phyloP scores from a whole-genome alignment of 2,329 filamentous ascomycete genomes.

The Fusarium piperis region DNA sequence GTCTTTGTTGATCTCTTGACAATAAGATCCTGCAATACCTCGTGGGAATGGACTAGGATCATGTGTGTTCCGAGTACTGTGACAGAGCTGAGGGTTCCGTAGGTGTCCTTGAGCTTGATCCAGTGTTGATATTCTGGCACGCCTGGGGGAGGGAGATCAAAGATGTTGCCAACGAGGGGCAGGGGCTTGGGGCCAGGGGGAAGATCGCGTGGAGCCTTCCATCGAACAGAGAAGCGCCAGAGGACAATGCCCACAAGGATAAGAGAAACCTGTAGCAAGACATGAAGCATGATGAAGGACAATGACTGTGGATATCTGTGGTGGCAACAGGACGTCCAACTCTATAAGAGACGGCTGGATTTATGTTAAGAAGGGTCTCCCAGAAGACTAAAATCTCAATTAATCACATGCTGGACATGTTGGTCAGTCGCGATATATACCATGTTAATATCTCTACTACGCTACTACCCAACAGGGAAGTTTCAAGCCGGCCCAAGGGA shows the following conservation, averaged over 20 bases:
- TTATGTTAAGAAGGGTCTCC: neutral
- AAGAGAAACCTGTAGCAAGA: neutral
- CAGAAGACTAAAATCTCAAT: neutral
- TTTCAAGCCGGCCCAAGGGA: neutral
- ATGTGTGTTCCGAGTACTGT: slow-evolving; percentile 53
- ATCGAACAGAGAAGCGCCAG: slow-evolving; percentile 16
- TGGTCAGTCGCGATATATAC: neutral
- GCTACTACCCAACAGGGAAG: neutral
- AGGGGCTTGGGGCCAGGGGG: slow-evolving; percentile 61
- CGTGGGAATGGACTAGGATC: slow-evolving; percentile 51
- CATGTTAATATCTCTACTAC: neutral
- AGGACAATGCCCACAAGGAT: neutral
- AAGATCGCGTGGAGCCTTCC: slow-evolving; percentile 7
- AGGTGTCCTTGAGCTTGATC: slow-evolving; percentile 51
- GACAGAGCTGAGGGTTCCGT: slow-evolving; percentile 52
- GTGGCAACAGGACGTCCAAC: neutral
- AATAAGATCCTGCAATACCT: slow-evolving; percentile 50
- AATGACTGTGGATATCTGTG: neutral
- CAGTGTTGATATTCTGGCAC: slow-evolving; percentile 52
- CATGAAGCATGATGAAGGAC: neutral
- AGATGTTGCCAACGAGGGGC: slow-evolving; percentile 60
- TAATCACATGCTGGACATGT: neutral
- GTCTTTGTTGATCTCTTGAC: slow-evolving; percentile 48
- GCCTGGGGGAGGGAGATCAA: slow-evolving; percentile 54
- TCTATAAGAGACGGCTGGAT: neutral